Percentiles rank a stretch among this genome's conserved stretches.
phyloP scores from a whole-genome alignment of 2,329 filamentous ascomycete species.

The Lecanosticta acicola region DNA sequence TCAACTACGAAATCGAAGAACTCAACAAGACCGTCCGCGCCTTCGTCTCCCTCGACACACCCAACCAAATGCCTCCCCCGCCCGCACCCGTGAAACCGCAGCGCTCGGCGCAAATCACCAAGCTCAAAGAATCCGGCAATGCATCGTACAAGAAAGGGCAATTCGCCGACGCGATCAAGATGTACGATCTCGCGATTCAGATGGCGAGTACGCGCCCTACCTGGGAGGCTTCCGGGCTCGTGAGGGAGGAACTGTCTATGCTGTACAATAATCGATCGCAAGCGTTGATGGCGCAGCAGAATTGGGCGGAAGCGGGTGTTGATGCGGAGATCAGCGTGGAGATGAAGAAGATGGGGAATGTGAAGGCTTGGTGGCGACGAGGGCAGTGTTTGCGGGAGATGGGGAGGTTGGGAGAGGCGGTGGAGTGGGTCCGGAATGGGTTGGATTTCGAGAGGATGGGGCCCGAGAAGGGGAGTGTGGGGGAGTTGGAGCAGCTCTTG shows the following conservation, averaged over 20 bases:
- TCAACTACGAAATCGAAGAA: constrained; percentile 51
- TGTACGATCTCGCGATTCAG: constrained; percentile 80
- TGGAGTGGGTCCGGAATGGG: constrained; percentile 68
- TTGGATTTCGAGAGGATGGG: constrained; percentile 55
- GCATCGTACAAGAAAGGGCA: constrained; percentile 71
- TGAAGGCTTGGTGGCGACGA: constrained; percentile 90
- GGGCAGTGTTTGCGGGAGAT: constrained; percentile 86
- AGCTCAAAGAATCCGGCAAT: constrained; percentile 86
- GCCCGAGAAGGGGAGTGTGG: constrained; percentile 28
- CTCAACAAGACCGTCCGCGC: constrained; percentile 75
- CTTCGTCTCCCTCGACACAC: constrained; percentile 58
- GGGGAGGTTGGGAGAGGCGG: constrained; percentile 76
- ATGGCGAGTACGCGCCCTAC: constrained; percentile 77
- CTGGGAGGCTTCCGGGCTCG: constrained; percentile 82
- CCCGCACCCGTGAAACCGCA: constrained; percentile 91
- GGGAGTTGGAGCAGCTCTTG: constrained; percentile 28
- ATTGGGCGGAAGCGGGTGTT: constrained; percentile 78
- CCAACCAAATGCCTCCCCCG: constrained; percentile 67
- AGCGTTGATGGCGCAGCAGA: constrained; percentile 70
- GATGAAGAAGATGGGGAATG: constrained; percentile 77
- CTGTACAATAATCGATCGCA: constrained; percentile 85
- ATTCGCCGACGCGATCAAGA: constrained; percentile 67
- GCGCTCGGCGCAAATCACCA: constrained; percentile 77
- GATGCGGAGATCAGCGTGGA: constrained; percentile 88
- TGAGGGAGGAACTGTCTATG: constrained; percentile 74